Evolutionary conservation across 1,284 basidiomycete species (phyloP).

Genomic region (Ceratobasidium theobromae): DNA sequence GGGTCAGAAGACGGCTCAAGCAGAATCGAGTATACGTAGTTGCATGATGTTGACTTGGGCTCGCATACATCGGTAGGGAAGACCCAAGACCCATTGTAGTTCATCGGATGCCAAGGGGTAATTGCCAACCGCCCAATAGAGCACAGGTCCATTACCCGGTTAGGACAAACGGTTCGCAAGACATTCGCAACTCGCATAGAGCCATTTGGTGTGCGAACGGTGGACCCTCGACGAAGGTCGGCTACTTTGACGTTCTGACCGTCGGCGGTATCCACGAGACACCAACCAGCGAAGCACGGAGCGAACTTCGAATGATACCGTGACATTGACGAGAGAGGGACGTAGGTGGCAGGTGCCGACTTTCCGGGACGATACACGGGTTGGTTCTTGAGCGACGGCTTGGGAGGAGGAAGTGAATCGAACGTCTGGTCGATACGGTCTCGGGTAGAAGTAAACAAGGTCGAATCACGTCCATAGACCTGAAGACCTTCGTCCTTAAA

Average conservation of each 20-base stretch:
- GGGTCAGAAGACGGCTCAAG: conserved; percentile 33
- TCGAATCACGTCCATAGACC: conserved; percentile 35
- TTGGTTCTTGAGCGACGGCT: conserved; percentile 29
- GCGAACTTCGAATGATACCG: conserved; percentile 32
- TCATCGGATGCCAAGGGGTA: conserved; percentile 38
- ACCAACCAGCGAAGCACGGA: conserved; percentile 36
- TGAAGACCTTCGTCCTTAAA: conserved; percentile 37
- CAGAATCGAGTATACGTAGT: conserved; percentile 37
- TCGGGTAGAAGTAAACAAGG: conserved; percentile 32
- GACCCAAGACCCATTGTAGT: conserved; percentile 32
- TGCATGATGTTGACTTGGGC: conserved; percentile 13
- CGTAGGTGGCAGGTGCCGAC: not conserved
- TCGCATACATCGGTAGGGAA: conserved; percentile 37
- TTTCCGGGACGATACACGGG: conserved; percentile 11
- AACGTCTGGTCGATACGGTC: conserved; percentile 36
- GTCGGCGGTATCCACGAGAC: conserved; percentile 27
- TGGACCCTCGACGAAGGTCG: conserved; percentile 29
- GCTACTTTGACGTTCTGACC: conserved; percentile 19
- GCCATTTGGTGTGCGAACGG: conserved; percentile 33
- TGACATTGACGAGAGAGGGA: conserved; percentile 29
- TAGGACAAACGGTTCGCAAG: conserved; percentile 16
- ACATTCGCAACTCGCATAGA: conserved; percentile 31
- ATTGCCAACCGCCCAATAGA: conserved; percentile 32
- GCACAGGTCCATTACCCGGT: conserved; percentile 23
- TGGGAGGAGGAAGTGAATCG: conserved; percentile 37